Evolutionary conservation across 2,329 filamentous ascomycete genomes (phyloP).

Genomic region (Aspergillus aculeatus): DNA sequence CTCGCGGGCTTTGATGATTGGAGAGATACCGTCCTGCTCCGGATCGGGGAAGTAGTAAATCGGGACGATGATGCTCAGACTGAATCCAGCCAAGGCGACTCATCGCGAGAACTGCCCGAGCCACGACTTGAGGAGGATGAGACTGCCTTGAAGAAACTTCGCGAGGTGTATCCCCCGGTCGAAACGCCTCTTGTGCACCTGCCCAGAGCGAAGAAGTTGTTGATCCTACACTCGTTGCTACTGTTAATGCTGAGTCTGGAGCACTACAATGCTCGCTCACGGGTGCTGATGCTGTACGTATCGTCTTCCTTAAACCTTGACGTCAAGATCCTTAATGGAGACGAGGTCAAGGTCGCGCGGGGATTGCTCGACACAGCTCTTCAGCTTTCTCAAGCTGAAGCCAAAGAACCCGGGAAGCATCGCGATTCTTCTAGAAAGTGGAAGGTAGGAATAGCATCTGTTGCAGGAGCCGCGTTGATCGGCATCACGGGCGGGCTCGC

Average conservation of each 20-base stretch:
- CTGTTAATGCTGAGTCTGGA: conserved; percentile 73
- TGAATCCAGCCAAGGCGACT: conserved; percentile 29
- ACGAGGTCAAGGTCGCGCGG: conserved; percentile 73
- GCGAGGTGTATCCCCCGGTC: conserved; percentile 56
- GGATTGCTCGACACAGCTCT: conserved; percentile 74
- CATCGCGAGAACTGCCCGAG: conserved; percentile 23
- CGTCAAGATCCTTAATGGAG: conserved; percentile 61
- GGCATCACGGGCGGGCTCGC: conserved; percentile 76
- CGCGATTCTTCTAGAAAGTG: conserved; percentile 65
- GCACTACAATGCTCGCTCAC: conserved; percentile 72
- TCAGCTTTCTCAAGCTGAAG: conserved; percentile 74
- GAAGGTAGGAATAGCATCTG: conserved; percentile 83
- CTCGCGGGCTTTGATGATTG: conserved; percentile 76
- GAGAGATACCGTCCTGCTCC: conserved; percentile 67
- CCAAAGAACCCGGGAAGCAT: conserved; percentile 68
- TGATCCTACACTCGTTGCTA: conserved; percentile 70
- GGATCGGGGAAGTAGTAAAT: conserved; percentile 69
- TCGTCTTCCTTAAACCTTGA: conserved; percentile 70
- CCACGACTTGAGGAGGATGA: conserved; percentile 26
- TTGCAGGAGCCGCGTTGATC: conserved; percentile 85
- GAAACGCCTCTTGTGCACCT: conserved; percentile 55
- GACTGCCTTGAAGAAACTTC: conserved; percentile 28
- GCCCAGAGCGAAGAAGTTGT: conserved; percentile 50
- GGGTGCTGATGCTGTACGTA: conserved; percentile 68
- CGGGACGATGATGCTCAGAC: conserved; percentile 44